phyloP scores from a whole-genome alignment of 1,284 basidiomycete genomes.

The Ustilago curta region DNA sequence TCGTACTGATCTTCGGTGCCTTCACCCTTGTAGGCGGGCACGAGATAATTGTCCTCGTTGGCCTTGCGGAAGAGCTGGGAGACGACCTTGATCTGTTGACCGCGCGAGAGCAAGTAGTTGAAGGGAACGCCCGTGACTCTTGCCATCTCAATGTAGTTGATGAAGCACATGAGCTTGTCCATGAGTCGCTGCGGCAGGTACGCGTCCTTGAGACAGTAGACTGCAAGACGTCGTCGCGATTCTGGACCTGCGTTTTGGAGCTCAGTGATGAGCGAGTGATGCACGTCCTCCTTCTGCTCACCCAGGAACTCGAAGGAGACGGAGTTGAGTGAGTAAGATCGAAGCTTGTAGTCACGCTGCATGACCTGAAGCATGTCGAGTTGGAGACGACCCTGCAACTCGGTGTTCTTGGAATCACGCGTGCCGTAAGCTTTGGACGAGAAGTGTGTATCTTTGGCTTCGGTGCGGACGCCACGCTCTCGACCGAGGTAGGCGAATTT shows the following conservation, averaged over 20 bases:
- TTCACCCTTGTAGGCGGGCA: conserved; percentile 67
- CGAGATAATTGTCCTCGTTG: conserved; percentile 66
- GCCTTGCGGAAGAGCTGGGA: conserved; percentile 69
- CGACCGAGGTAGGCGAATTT: conserved; percentile 67
- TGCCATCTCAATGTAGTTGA: conserved; percentile 70
- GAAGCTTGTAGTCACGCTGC: conserved; percentile 69
- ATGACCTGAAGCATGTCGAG: conserved; percentile 69
- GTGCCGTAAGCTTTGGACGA: conserved; percentile 69
- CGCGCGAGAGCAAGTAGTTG: conserved; percentile 68
- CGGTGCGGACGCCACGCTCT: conserved; percentile 64
- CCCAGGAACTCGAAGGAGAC: conserved; percentile 69
- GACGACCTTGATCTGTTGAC: conserved; percentile 69
- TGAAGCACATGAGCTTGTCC: conserved; percentile 70
- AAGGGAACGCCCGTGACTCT: conserved; percentile 69
- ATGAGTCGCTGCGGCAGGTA: conserved; percentile 68
- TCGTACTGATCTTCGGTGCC: conserved; percentile 69
- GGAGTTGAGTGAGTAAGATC: conserved; percentile 67
- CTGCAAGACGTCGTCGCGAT: conserved; percentile 65
- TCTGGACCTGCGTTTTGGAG: conserved; percentile 68
- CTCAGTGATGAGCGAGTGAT: conserved; percentile 68
- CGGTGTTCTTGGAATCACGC: conserved; percentile 67
- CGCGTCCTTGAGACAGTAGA: conserved; percentile 69
- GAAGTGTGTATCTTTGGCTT: conserved; percentile 68
- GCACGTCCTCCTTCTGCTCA: conserved; percentile 69
- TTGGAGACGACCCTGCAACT: conserved; percentile 68